Base-by-base conservation (phyloP, 208 protist genomes). In the Chromosphaera perkinsii region DNA sequence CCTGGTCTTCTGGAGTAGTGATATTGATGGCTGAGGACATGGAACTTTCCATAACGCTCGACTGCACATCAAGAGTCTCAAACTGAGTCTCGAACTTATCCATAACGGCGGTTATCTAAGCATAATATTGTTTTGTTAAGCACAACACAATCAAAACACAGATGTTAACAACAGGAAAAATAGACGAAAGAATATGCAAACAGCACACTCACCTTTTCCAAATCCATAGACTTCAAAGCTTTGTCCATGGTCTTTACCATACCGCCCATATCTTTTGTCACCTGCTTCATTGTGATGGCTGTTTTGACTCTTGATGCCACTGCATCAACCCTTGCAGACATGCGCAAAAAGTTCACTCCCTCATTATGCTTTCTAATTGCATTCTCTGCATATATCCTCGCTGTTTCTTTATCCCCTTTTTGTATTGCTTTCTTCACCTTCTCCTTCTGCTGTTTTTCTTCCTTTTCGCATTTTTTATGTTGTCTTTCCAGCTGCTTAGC, bases 31-130 rank as follows among this genome's bases (percentile, higher is more conserved):
- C 86, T 64, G 88, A 75, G 29, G 84, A 82, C 81, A 97, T 96
- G 12, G 92, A 86, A 33, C 81, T 84, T 62, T 96, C 89, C 77
- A 96, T 91, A 65, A 93, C 93, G 4, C 81, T 69, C 0, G 83
- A 86, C 33, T 86, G 88, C 5, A 96, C 90, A 77, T 96, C 94
- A 54, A 98, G 85, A 49, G 90, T 88, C 69, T 96, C 92, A 78
- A 98, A 96, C 66, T 97, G 93, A 73, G 89, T 79, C 76, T 98
- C 94, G 67, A 98, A 98, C 68, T 86, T 88, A 62, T 98, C 92
- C 94, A 98, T 96, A 4, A 96, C 73, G 29, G 52, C 43, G 9
- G 81, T 77, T 12, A 90, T 88, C 73, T 85, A 33, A 27, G 7
- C 10, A 40, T n/a, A 27, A 42, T 24, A 24, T 14, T 57, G 51